phyloP scores from a whole-genome alignment of 2,329 filamentous ascomycete species.

The Fusarium brachygibbosum region DNA sequence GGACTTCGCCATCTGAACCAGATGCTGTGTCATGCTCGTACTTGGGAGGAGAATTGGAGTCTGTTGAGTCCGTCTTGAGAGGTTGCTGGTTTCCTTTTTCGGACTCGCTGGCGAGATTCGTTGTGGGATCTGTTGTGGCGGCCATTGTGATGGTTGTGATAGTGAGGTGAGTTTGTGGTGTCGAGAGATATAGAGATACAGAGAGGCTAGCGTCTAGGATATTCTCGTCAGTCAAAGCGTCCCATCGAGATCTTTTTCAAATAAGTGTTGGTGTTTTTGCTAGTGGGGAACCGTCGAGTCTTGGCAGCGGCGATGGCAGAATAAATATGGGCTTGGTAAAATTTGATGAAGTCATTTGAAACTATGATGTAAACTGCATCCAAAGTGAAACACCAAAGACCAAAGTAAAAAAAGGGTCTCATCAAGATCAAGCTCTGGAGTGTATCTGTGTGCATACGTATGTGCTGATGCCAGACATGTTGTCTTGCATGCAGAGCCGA shows the following conservation, averaged over 20 bases:
- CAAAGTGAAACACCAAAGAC: not conserved
- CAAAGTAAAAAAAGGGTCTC: not conserved
- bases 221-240: not conserved
- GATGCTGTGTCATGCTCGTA: conserved; percentile 14
- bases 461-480: not conserved
- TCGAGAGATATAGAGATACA: not conserved
- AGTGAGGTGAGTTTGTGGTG: not conserved
- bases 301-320: not conserved
- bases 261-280: not conserved
- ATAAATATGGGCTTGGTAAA: conserved; percentile 1
- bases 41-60: not conserved
- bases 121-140: not conserved
- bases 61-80: not conserved
- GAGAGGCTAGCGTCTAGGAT: not conserved
- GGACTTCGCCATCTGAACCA: conserved; percentile 12
- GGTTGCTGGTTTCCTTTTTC: conserved; percentile 1
- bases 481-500: conserved; percentile 6
- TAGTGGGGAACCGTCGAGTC: not conserved
- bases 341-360: conserved; percentile 4
- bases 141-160: not conserved
- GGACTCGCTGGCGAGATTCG: conserved; percentile 5
- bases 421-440: not conserved
- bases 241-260: not conserved
- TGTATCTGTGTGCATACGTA: not conserved
- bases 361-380: not conserved